Evolutionary conservation across 371 early-diverging fungal species (phyloP).

Genomic region (Circinella umbellata): DNA sequence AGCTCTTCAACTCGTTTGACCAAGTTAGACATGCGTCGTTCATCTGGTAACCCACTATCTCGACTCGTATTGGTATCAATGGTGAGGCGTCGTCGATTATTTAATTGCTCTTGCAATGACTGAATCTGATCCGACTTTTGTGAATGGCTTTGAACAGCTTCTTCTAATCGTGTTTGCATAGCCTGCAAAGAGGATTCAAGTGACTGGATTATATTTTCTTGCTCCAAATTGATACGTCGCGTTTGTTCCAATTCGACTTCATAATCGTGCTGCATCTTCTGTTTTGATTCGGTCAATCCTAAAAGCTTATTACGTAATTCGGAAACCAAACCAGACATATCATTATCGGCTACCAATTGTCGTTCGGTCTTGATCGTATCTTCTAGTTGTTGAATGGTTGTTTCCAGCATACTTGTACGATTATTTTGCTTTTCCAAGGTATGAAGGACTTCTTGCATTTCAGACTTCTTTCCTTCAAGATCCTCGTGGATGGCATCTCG

Average conservation of each 20-base stretch:
- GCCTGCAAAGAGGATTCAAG: constrained; percentile 21
- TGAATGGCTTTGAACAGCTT: constrained; percentile 23
- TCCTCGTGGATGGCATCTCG: background rate
- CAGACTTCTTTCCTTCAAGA: background rate
- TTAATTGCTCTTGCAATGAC: constrained; percentile 19
- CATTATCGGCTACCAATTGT: constrained; percentile 21
- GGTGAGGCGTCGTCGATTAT: constrained; percentile 18
- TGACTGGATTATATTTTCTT: constrained; percentile 20
- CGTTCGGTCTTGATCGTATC: constrained; percentile 32
- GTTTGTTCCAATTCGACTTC: constrained; percentile 17
- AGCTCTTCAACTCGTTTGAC: constrained; percentile 22
- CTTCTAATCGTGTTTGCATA: constrained; percentile 20
- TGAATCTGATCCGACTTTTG: constrained; percentile 21
- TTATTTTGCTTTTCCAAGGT: constrained; percentile 21
- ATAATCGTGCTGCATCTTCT: constrained; percentile 16
- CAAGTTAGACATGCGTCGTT: constrained; percentile 16
- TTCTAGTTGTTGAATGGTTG: constrained; percentile 29
- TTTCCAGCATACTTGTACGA: constrained; percentile 29
- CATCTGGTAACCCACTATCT: constrained; percentile 24
- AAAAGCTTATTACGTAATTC: constrained; percentile 28
- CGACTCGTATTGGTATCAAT: constrained; percentile 16
- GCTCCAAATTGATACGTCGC: constrained; percentile 13
- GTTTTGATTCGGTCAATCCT: constrained; percentile 12
- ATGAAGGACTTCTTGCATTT: constrained; percentile 20
- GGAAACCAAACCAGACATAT: constrained; percentile 33